Conservation (phyloP, 805 yeast genomes). For the Nematodospora valgi region DNA sequence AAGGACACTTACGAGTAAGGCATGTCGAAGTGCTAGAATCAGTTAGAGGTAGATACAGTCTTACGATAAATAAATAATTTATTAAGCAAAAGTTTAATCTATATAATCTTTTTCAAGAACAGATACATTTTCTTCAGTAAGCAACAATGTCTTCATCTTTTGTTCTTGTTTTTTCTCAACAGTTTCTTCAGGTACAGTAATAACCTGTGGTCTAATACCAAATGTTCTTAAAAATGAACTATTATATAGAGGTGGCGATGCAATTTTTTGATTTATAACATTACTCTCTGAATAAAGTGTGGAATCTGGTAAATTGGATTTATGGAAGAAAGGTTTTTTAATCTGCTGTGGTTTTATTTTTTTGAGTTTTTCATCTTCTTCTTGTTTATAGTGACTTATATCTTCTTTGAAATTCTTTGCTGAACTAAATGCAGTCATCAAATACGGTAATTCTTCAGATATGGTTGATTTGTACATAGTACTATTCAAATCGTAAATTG, state of each 20-base stretch:
- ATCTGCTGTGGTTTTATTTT: not conserved
- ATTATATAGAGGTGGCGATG: conserved; percentile 31
- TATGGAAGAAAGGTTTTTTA: conserved; percentile 17
- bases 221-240: conserved; percentile 33
- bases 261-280: conserved; percentile 17
- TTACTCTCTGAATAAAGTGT: conserved; percentile 34
- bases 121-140: not conserved
- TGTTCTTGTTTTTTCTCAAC: conserved; percentile 2
- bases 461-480: conserved; percentile 44
- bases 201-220: conserved; percentile 41
- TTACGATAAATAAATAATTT: too few relatives aligned
- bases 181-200: conserved; percentile 20
- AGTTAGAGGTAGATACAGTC: too few relatives aligned
- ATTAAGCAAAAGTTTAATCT: too few relatives aligned
- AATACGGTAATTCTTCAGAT: conserved; percentile 60
- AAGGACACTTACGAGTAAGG: too few relatives aligned
- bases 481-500: conserved; percentile 3
- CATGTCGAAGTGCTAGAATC: too few relatives aligned
- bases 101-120: conserved; percentile 2
- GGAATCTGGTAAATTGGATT: conserved; percentile 27
- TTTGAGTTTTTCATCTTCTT: conserved; percentile 11
- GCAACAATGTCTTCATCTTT: not conserved
- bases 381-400: conserved; percentile 21
- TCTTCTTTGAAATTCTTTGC: conserved; percentile 59
- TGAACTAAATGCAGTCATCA: conserved; percentile 64